A percentile compares a stretch with the other conserved stretches of the same genome.
phyloP scores from a whole-genome alignment of 2,329 filamentous ascomycete species.

The Dactylonectria estremocensis region DNA sequence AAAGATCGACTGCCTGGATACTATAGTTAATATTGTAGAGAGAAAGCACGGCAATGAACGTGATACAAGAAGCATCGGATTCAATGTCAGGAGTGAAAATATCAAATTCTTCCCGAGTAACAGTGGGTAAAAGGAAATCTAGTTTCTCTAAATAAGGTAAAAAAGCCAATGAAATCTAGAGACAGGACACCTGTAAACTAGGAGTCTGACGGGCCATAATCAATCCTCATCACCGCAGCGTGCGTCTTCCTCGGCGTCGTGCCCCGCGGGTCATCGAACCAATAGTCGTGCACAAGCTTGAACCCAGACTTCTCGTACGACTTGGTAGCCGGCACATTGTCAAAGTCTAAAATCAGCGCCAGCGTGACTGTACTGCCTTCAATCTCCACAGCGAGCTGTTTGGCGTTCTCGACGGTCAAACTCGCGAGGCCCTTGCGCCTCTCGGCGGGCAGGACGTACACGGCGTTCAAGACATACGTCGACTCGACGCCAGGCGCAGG shows the following conservation, averaged over 20 bases:
- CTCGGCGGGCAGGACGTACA: slow-evolving; percentile 30
- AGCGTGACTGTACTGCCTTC: slow-evolving; percentile 3
- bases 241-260: neutral
- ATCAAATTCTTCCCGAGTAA: too few relatives aligned
- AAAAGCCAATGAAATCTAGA: too few relatives aligned
- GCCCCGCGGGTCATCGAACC: slow-evolving; percentile 27
- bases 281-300: slow-evolving; percentile 29
- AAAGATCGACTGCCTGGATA: too few relatives aligned
- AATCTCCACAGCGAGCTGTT: neutral
- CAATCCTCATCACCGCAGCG: slow-evolving; percentile 36
- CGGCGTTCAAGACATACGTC: slow-evolving; percentile 31
- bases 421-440: slow-evolving; percentile 32
- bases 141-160: too few relatives aligned
- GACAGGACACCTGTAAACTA: too few relatives aligned
- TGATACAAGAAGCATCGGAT: too few relatives aligned
- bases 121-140: too few relatives aligned
- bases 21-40: too few relatives aligned
- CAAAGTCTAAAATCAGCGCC: slow-evolving; percentile 26
- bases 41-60: too few relatives aligned
- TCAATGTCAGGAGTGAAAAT: too few relatives aligned
- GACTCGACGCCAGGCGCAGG: neutral
- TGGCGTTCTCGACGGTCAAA: slow-evolving; percentile 26
- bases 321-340: slow-evolving; percentile 19
- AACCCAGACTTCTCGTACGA: slow-evolving; percentile 40
- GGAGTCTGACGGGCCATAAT: neutral